These are phyloP conservation scores for Plenodomus biglobosus DNA, from an alignment of 2,329 filamentous ascomycete genomes.

Conservation along the genomic window DNA sequence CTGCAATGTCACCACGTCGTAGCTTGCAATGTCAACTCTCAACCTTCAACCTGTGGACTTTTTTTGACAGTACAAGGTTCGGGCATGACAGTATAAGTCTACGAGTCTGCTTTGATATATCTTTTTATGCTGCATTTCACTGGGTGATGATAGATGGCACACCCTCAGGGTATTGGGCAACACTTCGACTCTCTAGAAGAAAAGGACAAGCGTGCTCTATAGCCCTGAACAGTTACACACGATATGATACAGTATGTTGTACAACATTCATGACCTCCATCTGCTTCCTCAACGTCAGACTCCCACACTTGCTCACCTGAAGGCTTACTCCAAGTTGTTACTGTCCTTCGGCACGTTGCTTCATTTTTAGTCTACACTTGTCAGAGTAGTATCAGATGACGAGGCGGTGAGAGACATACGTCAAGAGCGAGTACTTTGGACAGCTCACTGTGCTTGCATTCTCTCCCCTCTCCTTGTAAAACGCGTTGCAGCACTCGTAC, in stretches of 20 bases:
- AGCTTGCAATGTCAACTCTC: too few species aligned
- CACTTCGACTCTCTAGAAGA: too few species aligned
- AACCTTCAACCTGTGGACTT: too few species aligned
- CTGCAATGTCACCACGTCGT: too few species aligned
- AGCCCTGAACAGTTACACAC: neutral
- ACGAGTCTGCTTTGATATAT: too few species aligned
- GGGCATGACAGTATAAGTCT: too few species aligned
- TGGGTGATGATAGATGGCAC: too few species aligned
- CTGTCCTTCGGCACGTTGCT: constrained; percentile 63
- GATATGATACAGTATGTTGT: neutral
- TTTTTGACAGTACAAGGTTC: too few species aligned
- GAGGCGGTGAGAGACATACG: constrained; percentile 34
- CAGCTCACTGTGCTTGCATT: constrained; percentile 77
- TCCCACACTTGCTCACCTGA: neutral
- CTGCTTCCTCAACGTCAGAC: neutral
- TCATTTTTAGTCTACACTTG: constrained; percentile 68
- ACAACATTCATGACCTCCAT: neutral
- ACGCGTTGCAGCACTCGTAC: constrained; percentile 89
- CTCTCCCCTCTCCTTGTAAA: constrained; percentile 80
- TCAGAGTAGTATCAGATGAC: constrained; percentile 9
- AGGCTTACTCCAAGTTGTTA: neutral
- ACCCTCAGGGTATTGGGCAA: too few species aligned
- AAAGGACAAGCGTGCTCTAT: too few species aligned
- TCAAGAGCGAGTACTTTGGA: constrained; percentile 76
- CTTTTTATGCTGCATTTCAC: too few species aligned